Percentiles rank a stretch among this genome's conserved stretches.
Conservation (phyloP, 768 basidiomycete genomes). For the Bullera alba region DNA sequence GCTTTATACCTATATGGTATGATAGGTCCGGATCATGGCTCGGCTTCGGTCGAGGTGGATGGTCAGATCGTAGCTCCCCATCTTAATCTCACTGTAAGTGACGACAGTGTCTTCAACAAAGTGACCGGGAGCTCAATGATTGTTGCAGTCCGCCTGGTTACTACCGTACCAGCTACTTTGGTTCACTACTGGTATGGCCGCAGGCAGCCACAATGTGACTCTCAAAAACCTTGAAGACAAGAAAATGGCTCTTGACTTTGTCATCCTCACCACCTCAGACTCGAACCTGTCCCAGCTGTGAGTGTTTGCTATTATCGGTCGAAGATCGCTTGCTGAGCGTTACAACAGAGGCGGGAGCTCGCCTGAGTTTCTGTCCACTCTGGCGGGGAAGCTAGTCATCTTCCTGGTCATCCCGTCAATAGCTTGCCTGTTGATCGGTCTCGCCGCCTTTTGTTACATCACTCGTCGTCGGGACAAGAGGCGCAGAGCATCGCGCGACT, state of each 20-base stretch:
- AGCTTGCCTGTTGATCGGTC: slow-evolving; percentile 6
- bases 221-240: slow-evolving; percentile 26
- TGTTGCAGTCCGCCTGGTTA: slow-evolving; percentile 24
- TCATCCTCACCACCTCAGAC: slow-evolving; percentile 19
- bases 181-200: slow-evolving; percentile 29
- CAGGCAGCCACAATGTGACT: slow-evolving; percentile 5
- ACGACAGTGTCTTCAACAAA: neutral
- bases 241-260: slow-evolving; percentile 30
- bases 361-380: slow-evolving; percentile 12
- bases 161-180: slow-evolving; percentile 30
- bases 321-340: neutral
- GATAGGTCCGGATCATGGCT: slow-evolving; percentile 22
- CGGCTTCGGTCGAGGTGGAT: slow-evolving; percentile 15
- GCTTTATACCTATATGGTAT: slow-evolving; percentile 23
- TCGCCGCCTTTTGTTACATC: too few species aligned
- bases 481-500: too few species aligned
- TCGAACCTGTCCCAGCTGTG: slow-evolving; percentile 16
- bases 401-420: slow-evolving; percentile 15
- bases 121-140: neutral
- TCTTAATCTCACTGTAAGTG: slow-evolving; percentile 24
- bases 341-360: slow-evolving; percentile 1
- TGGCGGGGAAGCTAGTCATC: slow-evolving; percentile 25
- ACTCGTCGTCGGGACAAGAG: too few species aligned
- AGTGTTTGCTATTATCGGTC: too few species aligned
- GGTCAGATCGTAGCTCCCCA: slow-evolving; percentile 3